Evolutionary conservation across 2,329 filamentous ascomycete species (phyloP).

Genomic region (Botrytis pseudocinerea): DNA sequence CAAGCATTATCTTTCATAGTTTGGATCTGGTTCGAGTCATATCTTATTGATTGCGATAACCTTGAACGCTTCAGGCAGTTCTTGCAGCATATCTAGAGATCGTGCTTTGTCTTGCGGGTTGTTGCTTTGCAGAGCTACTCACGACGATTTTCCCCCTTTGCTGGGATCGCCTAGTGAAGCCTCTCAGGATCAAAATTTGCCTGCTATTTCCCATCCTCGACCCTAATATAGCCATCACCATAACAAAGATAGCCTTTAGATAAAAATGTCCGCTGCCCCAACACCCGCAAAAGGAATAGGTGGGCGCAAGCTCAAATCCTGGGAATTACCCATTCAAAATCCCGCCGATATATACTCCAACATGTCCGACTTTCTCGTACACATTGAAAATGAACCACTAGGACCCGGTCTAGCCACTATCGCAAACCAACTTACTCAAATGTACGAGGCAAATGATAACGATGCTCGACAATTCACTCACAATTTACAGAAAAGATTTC

Average conservation of each 20-base stretch:
- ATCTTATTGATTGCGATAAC: not conserved
- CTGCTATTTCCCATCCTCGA: not conserved
- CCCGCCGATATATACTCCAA: not conserved
- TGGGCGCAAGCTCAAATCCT: constrained; percentile 1
- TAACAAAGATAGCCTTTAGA: not conserved
- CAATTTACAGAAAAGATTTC: not conserved
- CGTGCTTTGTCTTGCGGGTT: not conserved
- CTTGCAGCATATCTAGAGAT: not conserved
- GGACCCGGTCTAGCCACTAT: not conserved
- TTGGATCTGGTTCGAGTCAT: not conserved
- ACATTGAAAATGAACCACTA: not conserved
- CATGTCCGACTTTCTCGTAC: constrained; percentile 3
- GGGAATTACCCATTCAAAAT: not conserved
- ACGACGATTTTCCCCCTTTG: not conserved
- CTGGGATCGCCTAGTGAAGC: not conserved
- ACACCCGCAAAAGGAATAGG: not conserved
- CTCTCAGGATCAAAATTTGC: not conserved
- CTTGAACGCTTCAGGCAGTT: not conserved
- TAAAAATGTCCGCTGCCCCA: not conserved
- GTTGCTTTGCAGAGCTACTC: not conserved
- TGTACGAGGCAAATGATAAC: not conserved
- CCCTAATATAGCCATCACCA: too few relatives aligned
- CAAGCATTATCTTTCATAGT: not conserved
- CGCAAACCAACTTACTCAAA: not conserved
- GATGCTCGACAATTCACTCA: not conserved